phyloP scores from a whole-genome alignment of 129 eudicot species.

The Escallonia rubra region DNA sequence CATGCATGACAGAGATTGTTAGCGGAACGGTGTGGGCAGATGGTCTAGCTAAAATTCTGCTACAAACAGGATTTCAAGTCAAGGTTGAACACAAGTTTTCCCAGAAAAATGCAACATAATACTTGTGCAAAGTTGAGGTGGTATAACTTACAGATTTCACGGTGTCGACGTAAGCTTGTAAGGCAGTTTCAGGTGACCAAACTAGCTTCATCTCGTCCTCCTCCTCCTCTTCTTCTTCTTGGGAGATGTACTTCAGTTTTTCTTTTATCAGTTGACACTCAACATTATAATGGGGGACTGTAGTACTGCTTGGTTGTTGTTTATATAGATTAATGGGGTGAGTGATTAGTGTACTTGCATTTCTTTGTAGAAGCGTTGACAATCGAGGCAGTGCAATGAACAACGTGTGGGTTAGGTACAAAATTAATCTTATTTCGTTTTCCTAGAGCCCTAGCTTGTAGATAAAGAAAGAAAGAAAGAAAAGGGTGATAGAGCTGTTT shows the following conservation, averaged over 20 bases:
- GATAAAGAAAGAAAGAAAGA: too few relatives aligned
- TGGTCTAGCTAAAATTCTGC: too few relatives aligned
- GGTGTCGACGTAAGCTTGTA: conserved; percentile 38
- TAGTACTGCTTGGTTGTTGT: not conserved
- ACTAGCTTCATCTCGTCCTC: conserved; percentile 37
- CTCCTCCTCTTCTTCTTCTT: not conserved
- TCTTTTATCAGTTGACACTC: too few relatives aligned
- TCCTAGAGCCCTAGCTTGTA: too few relatives aligned
- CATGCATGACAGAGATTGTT: not conserved
- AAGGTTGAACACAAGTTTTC: too few relatives aligned
- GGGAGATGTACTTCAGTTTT: conserved; percentile 4
- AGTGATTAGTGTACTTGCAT: not conserved
- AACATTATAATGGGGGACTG: too few relatives aligned
- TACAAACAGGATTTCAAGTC: too few relatives aligned
- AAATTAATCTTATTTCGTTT: too few relatives aligned
- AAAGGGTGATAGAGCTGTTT: too few relatives aligned
- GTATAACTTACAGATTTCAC: conserved; percentile 32
- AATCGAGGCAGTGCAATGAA: not conserved
- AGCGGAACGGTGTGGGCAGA: too few relatives aligned
- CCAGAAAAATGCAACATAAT: too few relatives aligned
- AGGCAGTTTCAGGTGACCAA: conserved; percentile 53
- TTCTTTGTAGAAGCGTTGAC: conserved; percentile 8
- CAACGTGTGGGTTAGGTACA: not conserved
- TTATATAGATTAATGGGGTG: not conserved
- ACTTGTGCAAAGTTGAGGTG: too few relatives aligned